Conservation (phyloP, 1,284 basidiomycete genomes). For the Malassezia sp. region DNA sequence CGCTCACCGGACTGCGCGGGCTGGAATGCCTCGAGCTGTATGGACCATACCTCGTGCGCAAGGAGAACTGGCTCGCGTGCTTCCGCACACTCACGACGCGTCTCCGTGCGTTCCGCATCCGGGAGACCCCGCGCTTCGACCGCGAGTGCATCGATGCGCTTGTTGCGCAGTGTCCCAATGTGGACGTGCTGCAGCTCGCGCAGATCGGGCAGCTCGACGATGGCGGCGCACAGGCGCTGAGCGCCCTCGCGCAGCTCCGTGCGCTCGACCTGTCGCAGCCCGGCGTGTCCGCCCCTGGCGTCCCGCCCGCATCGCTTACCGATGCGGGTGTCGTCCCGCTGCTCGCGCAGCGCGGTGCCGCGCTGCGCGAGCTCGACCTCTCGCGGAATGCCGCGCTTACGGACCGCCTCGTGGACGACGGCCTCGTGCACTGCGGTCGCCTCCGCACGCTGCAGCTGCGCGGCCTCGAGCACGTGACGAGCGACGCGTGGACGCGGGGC, state of each 20-base stretch:
- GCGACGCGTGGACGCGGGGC: conserved; percentile 4
- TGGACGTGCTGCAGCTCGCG: conserved; percentile 64
- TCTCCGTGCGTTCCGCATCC: conserved; percentile 65
- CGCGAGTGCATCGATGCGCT: conserved; percentile 59
- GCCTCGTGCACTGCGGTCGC: conserved; percentile 54
- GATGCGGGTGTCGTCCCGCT: conserved; percentile 57
- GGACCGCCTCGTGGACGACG: conserved; percentile 56
- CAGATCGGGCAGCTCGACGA: conserved; percentile 59
- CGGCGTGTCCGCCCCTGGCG: conserved; percentile 43
- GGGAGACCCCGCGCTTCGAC: conserved; percentile 70
- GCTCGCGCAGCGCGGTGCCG: conserved; percentile 52
- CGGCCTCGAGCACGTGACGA: conserved; percentile 5
- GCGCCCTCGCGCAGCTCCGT: conserved; percentile 50
- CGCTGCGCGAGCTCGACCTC: conserved; percentile 55
- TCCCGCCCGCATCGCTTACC: conserved; percentile 49
- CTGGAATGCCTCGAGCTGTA: conserved; percentile 68
- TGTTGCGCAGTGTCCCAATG: conserved; percentile 55
- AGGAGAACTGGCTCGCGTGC: conserved; percentile 65
- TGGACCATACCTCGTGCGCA: conserved; percentile 74
- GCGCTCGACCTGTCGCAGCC: conserved; percentile 59
- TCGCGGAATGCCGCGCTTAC: conserved; percentile 56
- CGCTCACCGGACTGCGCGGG: conserved; percentile 55
- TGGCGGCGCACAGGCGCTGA: conserved; percentile 26
- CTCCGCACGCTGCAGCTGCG: conserved; percentile 53
- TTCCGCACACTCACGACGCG: conserved; percentile 55